phyloP scores from a whole-genome alignment of 352 stramenopile genomes.

The Elongisporangium senticosum region DNA sequence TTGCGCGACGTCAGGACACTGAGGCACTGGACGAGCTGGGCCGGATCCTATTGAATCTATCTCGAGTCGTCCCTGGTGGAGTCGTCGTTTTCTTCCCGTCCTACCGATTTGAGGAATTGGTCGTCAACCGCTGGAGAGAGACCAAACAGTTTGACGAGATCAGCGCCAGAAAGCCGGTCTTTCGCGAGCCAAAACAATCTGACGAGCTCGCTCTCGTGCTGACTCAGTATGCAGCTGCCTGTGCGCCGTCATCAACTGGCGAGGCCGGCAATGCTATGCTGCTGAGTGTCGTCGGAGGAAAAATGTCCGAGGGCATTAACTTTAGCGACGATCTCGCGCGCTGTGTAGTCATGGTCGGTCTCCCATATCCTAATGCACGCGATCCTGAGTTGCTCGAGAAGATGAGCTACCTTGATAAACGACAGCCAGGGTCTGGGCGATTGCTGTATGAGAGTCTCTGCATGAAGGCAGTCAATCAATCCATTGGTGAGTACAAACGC shows the following conservation, averaged over 20 bases:
- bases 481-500: constrained; percentile 46
- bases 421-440: constrained; percentile 51
- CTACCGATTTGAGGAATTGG: constrained; percentile 93
- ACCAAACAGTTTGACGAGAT: constrained; percentile 83
- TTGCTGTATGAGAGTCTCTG: constrained; percentile 98
- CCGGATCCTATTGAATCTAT: constrained; percentile 89
- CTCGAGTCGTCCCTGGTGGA: constrained; percentile 87
- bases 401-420: constrained; percentile 91
- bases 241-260: constrained; percentile 11
- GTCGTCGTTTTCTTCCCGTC: constrained; percentile 98
- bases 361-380: constrained; percentile 96
- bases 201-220: constrained; percentile 91
- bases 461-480: constrained; percentile 99
- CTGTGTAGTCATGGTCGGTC: constrained; percentile 96
- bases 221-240: constrained; percentile 73
- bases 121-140: constrained; percentile 84
- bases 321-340: constrained; percentile 97
- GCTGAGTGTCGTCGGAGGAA: constrained; percentile 97
- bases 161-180: constrained; percentile 86
- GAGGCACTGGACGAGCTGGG: constrained; percentile 93
- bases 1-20: constrained; percentile 59
- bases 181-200: constrained; percentile 91
- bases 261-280: constrained; percentile 72
- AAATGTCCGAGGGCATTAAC: constrained; percentile 99
- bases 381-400: constrained; percentile 97